Evolutionary conservation across 345 rosid species (phyloP), one percentile per base, ranked within the genome.

Genomic region (Dimocarpus longan): DNA sequence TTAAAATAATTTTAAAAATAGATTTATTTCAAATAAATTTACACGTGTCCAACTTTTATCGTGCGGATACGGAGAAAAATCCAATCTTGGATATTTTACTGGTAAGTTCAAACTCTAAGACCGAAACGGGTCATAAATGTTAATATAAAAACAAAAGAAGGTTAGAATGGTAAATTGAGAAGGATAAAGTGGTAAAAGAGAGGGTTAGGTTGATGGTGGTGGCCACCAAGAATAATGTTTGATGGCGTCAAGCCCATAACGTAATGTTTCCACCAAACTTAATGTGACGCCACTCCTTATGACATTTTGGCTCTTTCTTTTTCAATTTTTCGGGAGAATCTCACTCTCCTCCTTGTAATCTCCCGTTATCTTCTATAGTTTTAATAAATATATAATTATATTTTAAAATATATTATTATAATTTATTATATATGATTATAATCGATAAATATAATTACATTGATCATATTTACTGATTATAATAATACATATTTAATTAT

Each of bases 241-340:
- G 42, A 42, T 60, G 65, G 59, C 76, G 70, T 76, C 80, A 80
- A n/a, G 80, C 52, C 56, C 52, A 66, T n/a, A 71, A 56, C 82
- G 68, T 70, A 62, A 77, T 65, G 69, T 28, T 22, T 24, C 77
- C 37, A 77, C 73, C 70, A 42, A 78, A 26, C 19, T 56, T 32
- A 59, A 32, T 57, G 66, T 62, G 81, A 78, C 78, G 76, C 71
- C 71, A 59, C 48, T 7, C 37, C 0, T 48, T 22, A 10, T 76
- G 73, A 43, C 84, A 57, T 72, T 26, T 19, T 44, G 18, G 5
- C 24, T 44, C n/a, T 65, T 13, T 0, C 7, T 13, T 16, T 24
- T 60, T 26, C 24, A 46, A 3, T 46, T 46, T 32, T 32, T 32
- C 3, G 1, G 4, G 37, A 32, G 3, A 32, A 32, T 32, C 37